Evolutionary conservation across 208 protist genomes (phyloP).

Genomic region (Willaertia magna): DNA sequence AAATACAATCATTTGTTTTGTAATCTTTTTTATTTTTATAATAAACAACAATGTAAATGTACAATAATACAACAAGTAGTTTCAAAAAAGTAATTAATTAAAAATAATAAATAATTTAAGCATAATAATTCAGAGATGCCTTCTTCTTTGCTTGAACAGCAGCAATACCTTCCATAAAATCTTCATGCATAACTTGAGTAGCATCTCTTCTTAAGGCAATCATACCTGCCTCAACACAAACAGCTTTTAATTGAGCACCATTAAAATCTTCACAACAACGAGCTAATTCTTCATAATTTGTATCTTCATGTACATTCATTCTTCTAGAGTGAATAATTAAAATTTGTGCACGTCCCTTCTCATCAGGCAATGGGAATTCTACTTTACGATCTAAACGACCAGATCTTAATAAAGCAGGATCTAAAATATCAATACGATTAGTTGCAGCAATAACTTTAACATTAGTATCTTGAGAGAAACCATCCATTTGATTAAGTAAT

Average conservation of each 20-base stretch:
- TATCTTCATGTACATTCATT: slow-evolving; percentile 85
- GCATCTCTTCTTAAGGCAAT: slow-evolving; percentile 88
- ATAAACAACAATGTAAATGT: no score
- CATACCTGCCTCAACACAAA: slow-evolving; percentile 99
- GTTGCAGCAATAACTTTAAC: slow-evolving; percentile 99
- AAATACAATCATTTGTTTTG: no score
- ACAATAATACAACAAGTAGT: no score
- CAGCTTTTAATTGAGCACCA: slow-evolving; percentile 98
- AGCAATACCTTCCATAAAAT: slow-evolving; percentile 96
- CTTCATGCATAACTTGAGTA: slow-evolving; percentile 83
- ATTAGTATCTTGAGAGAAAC: slow-evolving; percentile 86
- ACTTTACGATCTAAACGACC: slow-evolving; percentile 98
- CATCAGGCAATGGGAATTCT: slow-evolving; percentile 97
- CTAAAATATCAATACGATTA: slow-evolving; percentile 99
- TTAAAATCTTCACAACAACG: slow-evolving; percentile 95
- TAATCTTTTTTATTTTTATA: no score
- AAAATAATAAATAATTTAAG: slow-evolving; percentile 57
- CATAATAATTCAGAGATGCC: slow-evolving; percentile 96
- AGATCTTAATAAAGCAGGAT: slow-evolving; percentile 98
- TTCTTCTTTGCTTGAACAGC: slow-evolving; percentile 99
- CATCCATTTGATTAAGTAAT: slow-evolving; percentile 84
- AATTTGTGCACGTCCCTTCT: slow-evolving; percentile 92
- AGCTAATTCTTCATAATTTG: slow-evolving; percentile 99
- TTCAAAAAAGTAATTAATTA: no score
- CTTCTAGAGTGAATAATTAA: slow-evolving; percentile 98